These are phyloP conservation scores for Aspergillus felis DNA, from an alignment of 2,329 filamentous ascomycete genomes.

Conservation along the genomic window DNA sequence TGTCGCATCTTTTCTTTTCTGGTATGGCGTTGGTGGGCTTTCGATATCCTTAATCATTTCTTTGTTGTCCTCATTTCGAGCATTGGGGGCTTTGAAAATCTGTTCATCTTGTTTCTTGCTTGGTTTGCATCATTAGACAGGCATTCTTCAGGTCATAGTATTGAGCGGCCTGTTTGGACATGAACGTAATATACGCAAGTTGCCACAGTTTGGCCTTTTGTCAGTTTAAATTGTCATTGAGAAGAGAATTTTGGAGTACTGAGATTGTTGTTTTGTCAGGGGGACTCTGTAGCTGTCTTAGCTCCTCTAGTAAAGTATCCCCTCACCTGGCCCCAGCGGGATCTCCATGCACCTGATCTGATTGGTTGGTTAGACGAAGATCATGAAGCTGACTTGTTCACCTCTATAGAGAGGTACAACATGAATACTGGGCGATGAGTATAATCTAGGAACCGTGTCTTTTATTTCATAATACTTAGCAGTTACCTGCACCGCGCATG, in stretches of 20 bases:
- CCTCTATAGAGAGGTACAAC: too few relatives aligned
- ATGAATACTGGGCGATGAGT: too few relatives aligned
- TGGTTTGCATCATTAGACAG: neutral
- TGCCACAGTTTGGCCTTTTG: neutral
- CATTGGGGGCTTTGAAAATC: neutral
- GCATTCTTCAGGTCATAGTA: neutral
- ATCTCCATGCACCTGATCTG: too few relatives aligned
- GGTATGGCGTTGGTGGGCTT: conserved; percentile 1
- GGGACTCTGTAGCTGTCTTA: too few relatives aligned
- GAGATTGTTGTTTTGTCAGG: neutral
- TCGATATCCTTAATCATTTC: conserved; percentile 1
- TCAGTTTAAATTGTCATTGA: neutral
- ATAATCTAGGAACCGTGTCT: too few relatives aligned
- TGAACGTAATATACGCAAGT: neutral
- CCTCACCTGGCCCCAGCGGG: too few relatives aligned
- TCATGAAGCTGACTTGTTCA: too few relatives aligned
- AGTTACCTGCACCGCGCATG: too few relatives aligned
- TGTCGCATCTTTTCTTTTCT: neutral
- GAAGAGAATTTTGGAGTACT: neutral
- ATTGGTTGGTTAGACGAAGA: too few relatives aligned
- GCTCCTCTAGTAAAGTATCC: too few relatives aligned
- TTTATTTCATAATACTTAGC: too few relatives aligned
- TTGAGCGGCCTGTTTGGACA: neutral
- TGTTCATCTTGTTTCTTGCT: neutral
- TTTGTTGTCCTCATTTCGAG: neutral